phyloP scores from a whole-genome alignment of 2,329 filamentous ascomycete species.

The Trichophyton benhamiae region DNA sequence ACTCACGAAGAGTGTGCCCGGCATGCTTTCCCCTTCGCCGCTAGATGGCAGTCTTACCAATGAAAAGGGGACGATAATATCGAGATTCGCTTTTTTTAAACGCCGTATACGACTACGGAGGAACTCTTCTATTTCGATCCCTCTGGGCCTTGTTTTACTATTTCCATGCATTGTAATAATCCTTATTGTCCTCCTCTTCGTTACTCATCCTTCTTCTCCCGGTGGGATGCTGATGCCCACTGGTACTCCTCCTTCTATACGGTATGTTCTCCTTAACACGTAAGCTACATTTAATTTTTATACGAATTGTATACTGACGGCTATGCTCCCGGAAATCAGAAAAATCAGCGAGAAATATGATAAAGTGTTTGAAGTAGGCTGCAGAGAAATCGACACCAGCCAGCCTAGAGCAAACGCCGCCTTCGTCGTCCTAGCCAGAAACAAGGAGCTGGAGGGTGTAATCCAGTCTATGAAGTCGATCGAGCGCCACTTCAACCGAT shows the following conservation, averaged over 20 bases:
- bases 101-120: constrained; percentile 77
- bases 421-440: constrained; percentile 88
- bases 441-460: constrained; percentile 92
- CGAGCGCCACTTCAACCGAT: constrained; percentile 96
- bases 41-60: constrained; percentile 32
- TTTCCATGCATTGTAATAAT: constrained; percentile 87
- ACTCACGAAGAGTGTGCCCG: constrained; percentile 41
- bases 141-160: constrained; percentile 79
- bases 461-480: constrained; percentile 96
- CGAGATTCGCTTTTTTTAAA: constrained; percentile 65
- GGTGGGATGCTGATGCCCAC: constrained; percentile 77
- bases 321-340: constrained; percentile 37
- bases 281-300: too few species aligned
- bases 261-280: constrained; percentile 44
- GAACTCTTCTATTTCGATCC: constrained; percentile 85
- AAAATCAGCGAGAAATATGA: constrained; percentile 97
- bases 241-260: constrained; percentile 75
- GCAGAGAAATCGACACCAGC: constrained; percentile 60
- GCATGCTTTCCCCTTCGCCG: constrained; percentile 30
- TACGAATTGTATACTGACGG: not conserved
- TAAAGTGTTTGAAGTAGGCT: constrained; percentile 89
- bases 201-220: constrained; percentile 72
- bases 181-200: constrained; percentile 78
- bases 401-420: constrained; percentile 81
- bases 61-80: constrained; percentile 31